These are phyloP conservation scores for Plectranthus barbatus DNA, from an alignment of 257 asterid genomes.

Conservation along the genomic window DNA sequence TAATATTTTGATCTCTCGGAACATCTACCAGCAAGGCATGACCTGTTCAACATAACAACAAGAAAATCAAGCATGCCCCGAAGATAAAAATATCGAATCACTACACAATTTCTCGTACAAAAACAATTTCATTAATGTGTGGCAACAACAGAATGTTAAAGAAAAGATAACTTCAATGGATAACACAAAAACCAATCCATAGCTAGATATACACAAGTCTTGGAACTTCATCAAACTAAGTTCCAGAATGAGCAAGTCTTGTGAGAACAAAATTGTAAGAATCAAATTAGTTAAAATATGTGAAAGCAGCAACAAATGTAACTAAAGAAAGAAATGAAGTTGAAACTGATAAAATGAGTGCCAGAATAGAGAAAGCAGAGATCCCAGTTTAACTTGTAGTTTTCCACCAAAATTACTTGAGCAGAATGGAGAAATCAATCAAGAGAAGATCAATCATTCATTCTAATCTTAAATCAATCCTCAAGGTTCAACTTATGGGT, in stretches of 20 bases:
- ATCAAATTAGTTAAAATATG: neutral
- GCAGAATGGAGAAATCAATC: neutral
- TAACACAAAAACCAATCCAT: neutral
- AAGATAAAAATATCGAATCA: too few relatives aligned
- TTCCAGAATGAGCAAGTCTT: neutral
- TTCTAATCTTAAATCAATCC: neutral
- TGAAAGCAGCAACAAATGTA: neutral
- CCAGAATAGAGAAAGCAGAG: neutral
- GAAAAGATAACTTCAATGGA: neutral
- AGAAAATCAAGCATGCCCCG: neutral
- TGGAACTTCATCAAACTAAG: neutral
- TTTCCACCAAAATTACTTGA: neutral
- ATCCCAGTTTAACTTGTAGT: neutral
- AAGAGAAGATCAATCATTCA: neutral
- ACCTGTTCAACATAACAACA: too few relatives aligned
- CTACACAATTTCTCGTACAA: neutral
- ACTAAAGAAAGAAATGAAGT: neutral
- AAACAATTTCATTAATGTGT: slow-evolving; percentile 1
- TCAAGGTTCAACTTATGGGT: neutral
- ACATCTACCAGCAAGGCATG: too few relatives aligned
- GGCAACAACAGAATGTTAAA: neutral
- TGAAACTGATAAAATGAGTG: neutral
- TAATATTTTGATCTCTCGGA: too few relatives aligned
- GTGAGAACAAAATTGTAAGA: neutral
- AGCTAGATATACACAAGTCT: neutral